Percentiles rank a stretch among this genome's conserved stretches.
phyloP scores from a whole-genome alignment of 2,329 filamentous ascomycete species.

The Colletotrichum sp. region DNA sequence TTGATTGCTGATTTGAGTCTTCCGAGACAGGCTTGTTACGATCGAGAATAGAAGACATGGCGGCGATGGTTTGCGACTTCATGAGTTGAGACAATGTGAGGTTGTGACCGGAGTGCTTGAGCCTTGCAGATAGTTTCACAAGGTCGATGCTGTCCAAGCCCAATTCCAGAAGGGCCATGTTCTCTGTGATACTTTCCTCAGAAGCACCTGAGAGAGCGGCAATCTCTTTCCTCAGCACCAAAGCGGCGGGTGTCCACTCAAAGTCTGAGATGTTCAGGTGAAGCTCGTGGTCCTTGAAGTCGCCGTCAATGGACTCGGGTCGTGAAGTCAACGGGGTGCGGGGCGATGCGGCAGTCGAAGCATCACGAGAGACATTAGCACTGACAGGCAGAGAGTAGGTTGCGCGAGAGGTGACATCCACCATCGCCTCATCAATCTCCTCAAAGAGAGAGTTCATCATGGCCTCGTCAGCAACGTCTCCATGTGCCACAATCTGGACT shows the following conservation, averaged over 20 bases:
- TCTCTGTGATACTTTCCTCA: slow-evolving; percentile 54
- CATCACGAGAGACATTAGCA: slow-evolving; percentile 5
- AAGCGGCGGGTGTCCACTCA: slow-evolving; percentile 62
- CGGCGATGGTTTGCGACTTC: slow-evolving; percentile 69
- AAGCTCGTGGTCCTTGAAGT: background rate
- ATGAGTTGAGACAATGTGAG: slow-evolving; percentile 81
- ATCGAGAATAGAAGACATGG: slow-evolving; percentile 50
- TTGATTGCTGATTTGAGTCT: slow-evolving; percentile 21
- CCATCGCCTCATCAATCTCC: slow-evolving; percentile 35
- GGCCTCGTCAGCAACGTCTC: slow-evolving; percentile 33
- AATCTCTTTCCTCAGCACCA: slow-evolving; percentile 64
- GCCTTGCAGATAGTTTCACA: slow-evolving; percentile 79
- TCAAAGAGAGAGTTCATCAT: slow-evolving; percentile 42
- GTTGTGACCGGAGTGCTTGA: slow-evolving; percentile 64
- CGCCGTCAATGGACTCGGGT: slow-evolving; percentile 6
- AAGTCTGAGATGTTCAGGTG: slow-evolving; percentile 39
- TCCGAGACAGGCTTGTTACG: background rate
- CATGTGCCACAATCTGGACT: slow-evolving; percentile 66
- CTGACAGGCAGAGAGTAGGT: slow-evolving; percentile 6
- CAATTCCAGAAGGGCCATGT: slow-evolving; percentile 76
- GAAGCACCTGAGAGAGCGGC: slow-evolving; percentile 63
- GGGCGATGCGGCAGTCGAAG: slow-evolving; percentile 10
- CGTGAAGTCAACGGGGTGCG: slow-evolving; percentile 8
- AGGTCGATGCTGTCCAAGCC: slow-evolving; percentile 92
- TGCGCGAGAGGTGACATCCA: slow-evolving; percentile 9